Evolutionary conservation across 164 flowering plant genomes (phyloP).

Genomic region (Pachysandra terminalis): DNA sequence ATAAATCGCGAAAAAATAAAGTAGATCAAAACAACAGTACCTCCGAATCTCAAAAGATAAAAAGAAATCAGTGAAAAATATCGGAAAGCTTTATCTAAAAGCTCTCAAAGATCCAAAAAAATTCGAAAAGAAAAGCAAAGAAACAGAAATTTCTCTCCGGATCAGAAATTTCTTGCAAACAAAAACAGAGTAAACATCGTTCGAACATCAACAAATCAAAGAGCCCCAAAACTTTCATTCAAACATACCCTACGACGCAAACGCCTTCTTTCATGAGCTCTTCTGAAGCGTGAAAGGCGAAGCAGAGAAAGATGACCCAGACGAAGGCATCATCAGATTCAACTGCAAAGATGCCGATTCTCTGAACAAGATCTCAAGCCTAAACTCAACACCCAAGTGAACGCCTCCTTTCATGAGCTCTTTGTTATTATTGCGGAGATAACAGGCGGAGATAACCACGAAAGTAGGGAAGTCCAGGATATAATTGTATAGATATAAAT

Average conservation of each 20-base stretch:
- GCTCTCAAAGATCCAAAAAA: background rate
- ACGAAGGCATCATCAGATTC: constrained; percentile 48
- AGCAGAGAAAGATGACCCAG: constrained; percentile 18
- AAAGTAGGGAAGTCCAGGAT: no score
- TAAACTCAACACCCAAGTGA: constrained; percentile 70
- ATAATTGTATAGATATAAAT: no score
- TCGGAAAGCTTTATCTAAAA: background rate
- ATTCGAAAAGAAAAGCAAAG: background rate
- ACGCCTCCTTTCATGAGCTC: no score
- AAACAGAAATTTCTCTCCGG: background rate
- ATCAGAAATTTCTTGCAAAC: background rate
- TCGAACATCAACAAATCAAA: background rate
- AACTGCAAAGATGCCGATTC: constrained; percentile 29
- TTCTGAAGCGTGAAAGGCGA: constrained; percentile 28
- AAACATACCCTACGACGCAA: constrained; percentile 37
- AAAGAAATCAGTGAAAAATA: background rate
- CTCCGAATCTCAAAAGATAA: constrained; percentile 1
- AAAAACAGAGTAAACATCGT: background rate
- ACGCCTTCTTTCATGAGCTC: constrained; percentile 37
- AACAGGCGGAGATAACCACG: no score
- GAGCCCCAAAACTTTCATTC: background rate
- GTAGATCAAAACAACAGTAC: background rate
- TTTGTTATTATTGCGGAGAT: no score
- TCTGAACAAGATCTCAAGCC: constrained; percentile 36
- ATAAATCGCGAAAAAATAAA: no score